Conservation (phyloP, 2,329 filamentous ascomycete genomes). For the Fonsecaea multimorphosa region DNA sequence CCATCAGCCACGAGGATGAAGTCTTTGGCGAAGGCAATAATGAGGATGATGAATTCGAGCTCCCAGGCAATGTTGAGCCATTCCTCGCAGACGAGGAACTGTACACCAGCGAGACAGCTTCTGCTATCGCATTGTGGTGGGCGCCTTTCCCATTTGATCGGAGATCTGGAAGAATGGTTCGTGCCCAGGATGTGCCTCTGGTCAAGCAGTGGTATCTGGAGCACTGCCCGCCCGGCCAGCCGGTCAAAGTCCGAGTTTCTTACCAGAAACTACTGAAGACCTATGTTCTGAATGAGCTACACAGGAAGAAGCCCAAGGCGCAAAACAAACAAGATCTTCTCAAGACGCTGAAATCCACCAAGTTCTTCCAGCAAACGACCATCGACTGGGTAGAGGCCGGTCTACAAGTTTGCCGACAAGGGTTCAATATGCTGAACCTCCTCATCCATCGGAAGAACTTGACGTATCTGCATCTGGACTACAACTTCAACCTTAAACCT, state of each 20-base stretch:
- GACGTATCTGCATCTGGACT: constrained; percentile 96
- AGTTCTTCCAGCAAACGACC: constrained; percentile 99
- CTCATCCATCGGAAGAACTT: constrained; percentile 98
- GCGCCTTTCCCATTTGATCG: constrained; percentile 95
- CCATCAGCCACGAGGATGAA: constrained; percentile 88
- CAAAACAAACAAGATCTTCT: constrained; percentile 93
- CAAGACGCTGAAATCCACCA: constrained; percentile 88
- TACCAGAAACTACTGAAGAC: constrained; percentile 98
- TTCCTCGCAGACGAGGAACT: constrained; percentile 90
- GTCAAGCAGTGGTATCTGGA: constrained; percentile 99
- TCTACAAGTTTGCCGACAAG: constrained; percentile 95
- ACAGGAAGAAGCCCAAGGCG: constrained; percentile 94
- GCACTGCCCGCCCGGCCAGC: constrained; percentile 87
- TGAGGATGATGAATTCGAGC: constrained; percentile 82
- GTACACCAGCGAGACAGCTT: constrained; percentile 85
- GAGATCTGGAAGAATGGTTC: constrained; percentile 92
- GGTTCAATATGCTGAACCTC: constrained; percentile 98
- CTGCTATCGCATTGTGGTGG: constrained; percentile 97
- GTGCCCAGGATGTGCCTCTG: constrained; percentile 93
- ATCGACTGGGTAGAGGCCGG: constrained; percentile 99
- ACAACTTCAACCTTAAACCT: constrained; percentile 99
- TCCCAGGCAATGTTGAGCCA: constrained; percentile 80
- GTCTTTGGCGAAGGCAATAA: constrained; percentile 83
- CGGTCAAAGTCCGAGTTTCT: constrained; percentile 95
- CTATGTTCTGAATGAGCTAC: constrained; percentile 93